A percentile compares a stretch with the other conserved stretches of the same genome.
phyloP scores from a whole-genome alignment of 2,329 filamentous ascomycete species.

The Ceratocystis destructans region DNA sequence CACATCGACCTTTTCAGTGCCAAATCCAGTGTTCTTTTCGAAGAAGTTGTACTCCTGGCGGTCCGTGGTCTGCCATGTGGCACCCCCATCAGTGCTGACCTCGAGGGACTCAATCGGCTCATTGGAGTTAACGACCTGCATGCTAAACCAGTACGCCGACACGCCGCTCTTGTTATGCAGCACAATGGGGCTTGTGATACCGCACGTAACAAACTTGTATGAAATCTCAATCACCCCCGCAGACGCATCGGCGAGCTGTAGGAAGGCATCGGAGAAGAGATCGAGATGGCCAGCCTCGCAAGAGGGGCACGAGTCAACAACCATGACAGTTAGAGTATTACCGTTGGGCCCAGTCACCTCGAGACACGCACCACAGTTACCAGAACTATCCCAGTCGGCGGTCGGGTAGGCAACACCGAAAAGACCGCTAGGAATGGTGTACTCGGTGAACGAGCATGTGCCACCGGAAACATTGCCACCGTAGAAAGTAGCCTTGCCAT shows the following conservation, averaged over 20 bases:
- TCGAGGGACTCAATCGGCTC: slow-evolving; percentile 42
- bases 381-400: slow-evolving; percentile 41
- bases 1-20: slow-evolving; percentile 39
- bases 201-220: slow-evolving; percentile 30
- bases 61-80: slow-evolving; percentile 42
- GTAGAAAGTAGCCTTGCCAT: slow-evolving; percentile 33
- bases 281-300: slow-evolving; percentile 32
- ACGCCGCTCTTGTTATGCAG: slow-evolving; percentile 34
- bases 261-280: slow-evolving; percentile 33
- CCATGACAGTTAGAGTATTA: slow-evolving; percentile 50
- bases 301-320: slow-evolving; percentile 35
- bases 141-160: slow-evolving; percentile 30
- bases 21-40: slow-evolving; percentile 43
- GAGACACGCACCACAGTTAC: slow-evolving; percentile 48
- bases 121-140: slow-evolving; percentile 51
- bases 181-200: slow-evolving; percentile 30
- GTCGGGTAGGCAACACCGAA: slow-evolving; percentile 49
- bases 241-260: slow-evolving; percentile 27
- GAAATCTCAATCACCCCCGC: slow-evolving; percentile 27
- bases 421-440: slow-evolving; percentile 44
- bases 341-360: slow-evolving; percentile 43
- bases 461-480: slow-evolving; percentile 44
- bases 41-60: slow-evolving; percentile 48
- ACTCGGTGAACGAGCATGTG: slow-evolving; percentile 49
- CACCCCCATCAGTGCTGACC: slow-evolving; percentile 46